These are phyloP conservation scores for Akebia trifoliata DNA, from an alignment of 164 flowering plant genomes.

Conservation along the genomic window DNA sequence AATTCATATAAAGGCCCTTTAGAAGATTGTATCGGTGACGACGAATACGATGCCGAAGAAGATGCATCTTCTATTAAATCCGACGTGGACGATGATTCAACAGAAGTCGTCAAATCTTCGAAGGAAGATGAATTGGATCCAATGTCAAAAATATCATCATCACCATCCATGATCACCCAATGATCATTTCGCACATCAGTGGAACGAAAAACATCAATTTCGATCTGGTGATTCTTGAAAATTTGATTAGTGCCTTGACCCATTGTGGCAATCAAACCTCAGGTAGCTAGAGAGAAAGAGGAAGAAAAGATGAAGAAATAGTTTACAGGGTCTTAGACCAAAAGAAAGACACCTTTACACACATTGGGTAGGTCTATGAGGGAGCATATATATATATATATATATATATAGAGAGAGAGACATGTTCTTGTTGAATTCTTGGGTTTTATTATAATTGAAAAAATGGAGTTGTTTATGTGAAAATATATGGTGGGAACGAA, in stretches of 20 bases:
- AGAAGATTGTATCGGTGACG: conserved; percentile 20
- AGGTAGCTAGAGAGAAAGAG: background rate
- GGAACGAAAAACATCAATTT: background rate
- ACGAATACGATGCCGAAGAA: conserved; percentile 26
- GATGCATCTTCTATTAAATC: conserved; percentile 58
- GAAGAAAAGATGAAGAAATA: background rate
- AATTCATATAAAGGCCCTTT: conserved; percentile 69
- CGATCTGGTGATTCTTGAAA: conserved; percentile 12
- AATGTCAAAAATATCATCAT: conserved; percentile 22
- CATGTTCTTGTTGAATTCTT: background rate
- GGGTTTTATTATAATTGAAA: background rate
- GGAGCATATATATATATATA: conserved; percentile 15
- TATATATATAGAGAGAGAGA: conserved; percentile 14
- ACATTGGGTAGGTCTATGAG: background rate
- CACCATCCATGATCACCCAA: conserved; percentile 30
- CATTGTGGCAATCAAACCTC: conserved; percentile 14
- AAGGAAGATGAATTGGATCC: conserved; percentile 20
- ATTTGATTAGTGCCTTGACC: conserved; percentile 19
- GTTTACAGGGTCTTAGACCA: background rate
- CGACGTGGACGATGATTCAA: conserved; percentile 30
- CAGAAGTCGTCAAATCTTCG: conserved; percentile 29
- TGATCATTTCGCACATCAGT: background rate
- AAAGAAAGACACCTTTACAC: background rate
- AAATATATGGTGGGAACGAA: conserved; percentile 11
- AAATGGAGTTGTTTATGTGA: background rate